phyloP scores from a whole-genome alignment of 129 eudicot species.

The Saussurea involucrata region DNA sequence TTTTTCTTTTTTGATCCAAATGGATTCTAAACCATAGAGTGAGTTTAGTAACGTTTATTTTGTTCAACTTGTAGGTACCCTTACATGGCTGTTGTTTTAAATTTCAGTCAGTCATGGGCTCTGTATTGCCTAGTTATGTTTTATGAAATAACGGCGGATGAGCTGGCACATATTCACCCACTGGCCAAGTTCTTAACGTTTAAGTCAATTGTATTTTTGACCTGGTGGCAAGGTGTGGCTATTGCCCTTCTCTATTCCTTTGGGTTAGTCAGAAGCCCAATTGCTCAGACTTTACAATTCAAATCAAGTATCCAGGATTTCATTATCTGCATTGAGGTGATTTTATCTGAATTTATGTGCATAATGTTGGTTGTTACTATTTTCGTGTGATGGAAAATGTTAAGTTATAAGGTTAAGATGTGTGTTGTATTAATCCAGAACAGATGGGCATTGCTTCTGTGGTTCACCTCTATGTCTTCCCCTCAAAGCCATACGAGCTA shows the following conservation, averaged over 20 bases:
- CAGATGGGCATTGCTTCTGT: conserved; percentile 99
- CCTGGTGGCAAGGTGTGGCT: conserved; percentile 99
- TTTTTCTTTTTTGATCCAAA: neutral
- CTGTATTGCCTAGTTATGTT: conserved; percentile 90
- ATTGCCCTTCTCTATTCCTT: conserved; percentile 72
- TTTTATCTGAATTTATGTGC: conserved; percentile 5
- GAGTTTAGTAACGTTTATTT: neutral
- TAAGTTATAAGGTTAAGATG: conserved; percentile 28
- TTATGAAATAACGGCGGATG: conserved; percentile 79
- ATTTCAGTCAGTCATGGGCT: conserved; percentile 99
- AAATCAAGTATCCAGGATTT: conserved; percentile 86
- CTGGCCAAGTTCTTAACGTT: conserved; percentile 90
- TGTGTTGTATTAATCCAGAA: conserved; percentile 57
- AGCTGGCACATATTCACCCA: conserved; percentile 85
- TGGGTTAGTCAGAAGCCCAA: conserved; percentile 79
- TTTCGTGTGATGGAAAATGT: neutral
- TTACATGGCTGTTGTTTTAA: conserved; percentile 86
- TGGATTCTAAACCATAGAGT: neutral
- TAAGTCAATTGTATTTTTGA: conserved; percentile 93
- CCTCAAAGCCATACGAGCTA: conserved; percentile 87
- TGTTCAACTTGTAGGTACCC: conserved; percentile 68
- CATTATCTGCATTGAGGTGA: conserved; percentile 97
- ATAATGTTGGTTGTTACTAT: neutral
- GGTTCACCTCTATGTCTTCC: conserved; percentile 93
- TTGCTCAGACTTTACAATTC: conserved; percentile 82